Conservation (phyloP, 306 rosid genomes). For the Hippophae tibetana region DNA sequence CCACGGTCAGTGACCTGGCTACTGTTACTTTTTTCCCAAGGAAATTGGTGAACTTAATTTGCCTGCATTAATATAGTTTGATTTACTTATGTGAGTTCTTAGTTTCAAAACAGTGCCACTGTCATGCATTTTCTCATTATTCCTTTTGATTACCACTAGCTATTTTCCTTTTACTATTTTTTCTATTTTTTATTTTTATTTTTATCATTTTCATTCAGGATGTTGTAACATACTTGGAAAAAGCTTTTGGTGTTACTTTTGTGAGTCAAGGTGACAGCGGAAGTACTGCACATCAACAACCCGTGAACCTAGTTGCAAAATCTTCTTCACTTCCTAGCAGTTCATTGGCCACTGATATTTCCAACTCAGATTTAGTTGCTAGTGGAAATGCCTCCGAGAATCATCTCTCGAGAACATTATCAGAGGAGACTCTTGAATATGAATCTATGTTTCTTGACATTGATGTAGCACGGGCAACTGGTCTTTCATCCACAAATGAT, state of each 20-base stretch:
- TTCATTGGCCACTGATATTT: constrained; percentile 47
- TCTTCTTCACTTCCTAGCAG: constrained; percentile 47
- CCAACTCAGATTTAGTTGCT: constrained; percentile 59
- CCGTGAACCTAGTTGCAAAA: constrained; percentile 47
- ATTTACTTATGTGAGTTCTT: background rate
- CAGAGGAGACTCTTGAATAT: constrained; percentile 75
- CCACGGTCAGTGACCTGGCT: too few species aligned
- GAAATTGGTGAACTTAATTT: too few species aligned
- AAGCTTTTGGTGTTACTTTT: constrained; percentile 65
- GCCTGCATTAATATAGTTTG: background rate
- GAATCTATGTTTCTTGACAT: constrained; percentile 62
- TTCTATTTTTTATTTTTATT: too few species aligned
- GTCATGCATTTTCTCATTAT: too few species aligned
- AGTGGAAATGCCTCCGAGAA: constrained; percentile 55
- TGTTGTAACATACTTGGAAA: constrained; percentile 75
- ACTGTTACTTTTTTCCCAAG: too few species aligned
- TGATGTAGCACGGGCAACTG: constrained; percentile 48
- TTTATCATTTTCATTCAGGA: constrained; percentile 46
- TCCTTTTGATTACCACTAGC: constrained; percentile 11
- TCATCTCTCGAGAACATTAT: constrained; percentile 50
- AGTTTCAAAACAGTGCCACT: background rate
- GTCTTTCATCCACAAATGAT: constrained; percentile 49
- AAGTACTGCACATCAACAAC: constrained; percentile 42
- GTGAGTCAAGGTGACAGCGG: constrained; percentile 61
- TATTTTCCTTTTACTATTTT: constrained; percentile 15